Base-by-base conservation (phyloP, 2,329 filamentous ascomycete species). In the Ilyonectria sp. region DNA sequence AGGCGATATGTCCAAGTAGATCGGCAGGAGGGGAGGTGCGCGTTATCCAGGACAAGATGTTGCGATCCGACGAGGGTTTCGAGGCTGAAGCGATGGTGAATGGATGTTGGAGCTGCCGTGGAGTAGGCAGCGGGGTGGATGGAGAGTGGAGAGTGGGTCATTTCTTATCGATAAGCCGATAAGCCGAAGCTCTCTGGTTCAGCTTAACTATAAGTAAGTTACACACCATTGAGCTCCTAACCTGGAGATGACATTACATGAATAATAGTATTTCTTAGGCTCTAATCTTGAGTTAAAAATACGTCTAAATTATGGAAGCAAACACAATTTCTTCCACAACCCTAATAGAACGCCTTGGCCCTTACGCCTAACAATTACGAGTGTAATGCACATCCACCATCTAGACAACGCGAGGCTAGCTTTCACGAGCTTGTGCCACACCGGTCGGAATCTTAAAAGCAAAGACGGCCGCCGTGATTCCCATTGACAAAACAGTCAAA, bases 401-500 rank as follows among this genome's bases (percentile, higher is more conserved):
- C 29, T 50, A 47, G 31, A 37, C 23, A 47, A 40, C 23, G 55
- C 8, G 33, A 40, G 17, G 3, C 15, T 49, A 67, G 4, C 60
- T 60, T 7, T 50, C 63, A n/a, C 72, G 69, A 4, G 64, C 67
- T 49, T 76, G 74, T 3, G 64, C 72, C 21, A 70, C 52, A 2
- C 69, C 71, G 4, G 23, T 29, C 0, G 79, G 78, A 6, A 80
- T 44, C 56, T 68, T 75, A n/a, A 78, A 77, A 0, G 56, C 19
- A 55, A 78, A 80, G 9, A 83, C 67, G 2, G 82, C 71, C 1
- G 61, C 44, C 4, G 78, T 75, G 0, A 78, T 75, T 1, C 77
- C 43, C 4, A 71, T 19, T 0, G 80, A 79, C 50, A 84, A 72
- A 2, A 72, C 52, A 0, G 80, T 80, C 0, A 83, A 75, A 2